phyloP scores from a whole-genome alignment of 148 eudicot genomes.

The Cornus suecica region DNA sequence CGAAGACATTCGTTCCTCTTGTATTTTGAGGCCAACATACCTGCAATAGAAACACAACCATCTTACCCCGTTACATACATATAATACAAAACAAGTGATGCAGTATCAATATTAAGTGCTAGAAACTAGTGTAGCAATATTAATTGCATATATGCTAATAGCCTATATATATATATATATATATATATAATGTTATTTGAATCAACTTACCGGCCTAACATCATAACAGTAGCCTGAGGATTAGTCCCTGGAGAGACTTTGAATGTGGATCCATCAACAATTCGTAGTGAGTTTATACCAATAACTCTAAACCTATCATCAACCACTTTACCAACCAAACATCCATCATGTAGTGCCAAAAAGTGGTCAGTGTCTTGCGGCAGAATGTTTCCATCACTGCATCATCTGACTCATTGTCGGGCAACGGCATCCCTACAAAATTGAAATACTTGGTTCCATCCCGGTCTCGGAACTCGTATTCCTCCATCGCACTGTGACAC shows the following conservation, averaged over 20 bases:
- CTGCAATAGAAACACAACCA: background rate
- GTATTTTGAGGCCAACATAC: constrained; percentile 12
- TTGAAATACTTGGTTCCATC: constrained; percentile 1
- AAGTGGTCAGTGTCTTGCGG: constrained; percentile 1
- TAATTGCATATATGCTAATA: background rate
- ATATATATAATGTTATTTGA: too few species aligned
- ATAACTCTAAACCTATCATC: constrained; percentile 12
- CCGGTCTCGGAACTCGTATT: constrained; percentile 8
- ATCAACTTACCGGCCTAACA: constrained; percentile 20
- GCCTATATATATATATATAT: background rate
- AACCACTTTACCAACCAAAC: constrained; percentile 17
- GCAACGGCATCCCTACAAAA: constrained; percentile 10
- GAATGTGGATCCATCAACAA: constrained; percentile 20
- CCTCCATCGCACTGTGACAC: constrained; percentile 8
- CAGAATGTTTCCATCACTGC: constrained; percentile 8
- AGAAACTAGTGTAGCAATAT: background rate
- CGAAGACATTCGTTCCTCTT: constrained; percentile 1
- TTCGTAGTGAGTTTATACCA: constrained; percentile 12
- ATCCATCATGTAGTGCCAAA: constrained; percentile 19
- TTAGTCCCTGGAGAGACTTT: constrained; percentile 19
- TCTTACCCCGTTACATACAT: too few species aligned
- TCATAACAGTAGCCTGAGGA: constrained; percentile 23
- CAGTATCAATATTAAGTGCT: too few species aligned
- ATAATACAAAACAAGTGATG: background rate
- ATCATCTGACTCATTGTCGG: constrained; percentile 8